These are phyloP conservation scores for Saccharum spontaneum DNA, from an alignment of 176 grass and related monocot genomes.

Conservation along the genomic window DNA sequence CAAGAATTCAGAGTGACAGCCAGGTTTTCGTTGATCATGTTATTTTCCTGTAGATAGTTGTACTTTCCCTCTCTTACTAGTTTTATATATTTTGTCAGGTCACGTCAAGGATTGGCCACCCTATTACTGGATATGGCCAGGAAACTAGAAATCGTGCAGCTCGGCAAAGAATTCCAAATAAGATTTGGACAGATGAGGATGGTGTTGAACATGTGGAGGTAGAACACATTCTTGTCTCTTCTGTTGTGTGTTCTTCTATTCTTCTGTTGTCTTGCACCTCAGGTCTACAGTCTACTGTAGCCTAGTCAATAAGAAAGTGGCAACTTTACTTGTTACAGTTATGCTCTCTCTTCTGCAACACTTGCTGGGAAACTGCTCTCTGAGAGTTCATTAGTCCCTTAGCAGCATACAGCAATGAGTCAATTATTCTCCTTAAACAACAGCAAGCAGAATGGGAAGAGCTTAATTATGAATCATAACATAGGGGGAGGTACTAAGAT, in stretches of 20 bases:
- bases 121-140: slow-evolving; percentile 94
- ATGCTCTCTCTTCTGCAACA: background rate
- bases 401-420: slow-evolving; percentile 2
- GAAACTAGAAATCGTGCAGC: slow-evolving; percentile 93
- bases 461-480: slow-evolving; percentile 4
- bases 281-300: background rate
- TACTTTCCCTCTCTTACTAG: slow-evolving; percentile 24
- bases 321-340: background rate
- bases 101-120: slow-evolving; percentile 77
- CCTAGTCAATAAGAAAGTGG: background rate
- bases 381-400: slow-evolving; percentile 32
- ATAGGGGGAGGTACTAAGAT: background rate
- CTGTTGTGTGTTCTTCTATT: background rate
- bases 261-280: background rate
- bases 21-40: slow-evolving; percentile 46
- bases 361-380: background rate
- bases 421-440: background rate
- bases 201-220: slow-evolving; percentile 96
- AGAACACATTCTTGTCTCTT: slow-evolving; percentile 25
- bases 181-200: slow-evolving; percentile 94
- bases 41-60: slow-evolving; percentile 7
- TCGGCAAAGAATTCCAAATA: slow-evolving; percentile 81
- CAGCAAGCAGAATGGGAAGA: background rate
- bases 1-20: slow-evolving; percentile 84
- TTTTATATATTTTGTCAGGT: slow-evolving; percentile 45